phyloP scores from a whole-genome alignment of 208 protist genomes.

The Crithidia thermophila region DNA sequence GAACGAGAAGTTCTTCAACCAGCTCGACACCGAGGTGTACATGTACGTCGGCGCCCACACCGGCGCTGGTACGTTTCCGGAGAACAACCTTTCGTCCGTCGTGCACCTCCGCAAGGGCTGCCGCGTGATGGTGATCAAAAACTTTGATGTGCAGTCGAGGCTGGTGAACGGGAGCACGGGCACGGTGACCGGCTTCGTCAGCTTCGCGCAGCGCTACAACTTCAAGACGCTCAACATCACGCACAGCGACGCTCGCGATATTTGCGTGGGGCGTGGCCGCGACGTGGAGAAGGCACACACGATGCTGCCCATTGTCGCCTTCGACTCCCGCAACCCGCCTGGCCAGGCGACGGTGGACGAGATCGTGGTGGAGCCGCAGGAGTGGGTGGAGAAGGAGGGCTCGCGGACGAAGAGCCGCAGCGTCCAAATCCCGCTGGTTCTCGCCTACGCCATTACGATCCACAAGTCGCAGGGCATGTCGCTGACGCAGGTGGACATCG shows the following conservation, averaged over 20 bases:
- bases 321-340: constrained; percentile 35
- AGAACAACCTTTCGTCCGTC: constrained; percentile 29
- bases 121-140: constrained; percentile 90
- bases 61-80: constrained; percentile 47
- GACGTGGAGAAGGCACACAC: constrained; percentile 30
- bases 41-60: constrained; percentile 55
- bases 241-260: constrained; percentile 7
- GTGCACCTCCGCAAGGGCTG: constrained; percentile 74
- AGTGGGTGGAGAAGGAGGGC: constrained; percentile 71
- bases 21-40: constrained; percentile 52
- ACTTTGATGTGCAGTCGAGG: constrained; percentile 55
- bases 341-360: constrained; percentile 28
- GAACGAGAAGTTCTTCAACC: constrained; percentile 63
- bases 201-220: constrained; percentile 33
- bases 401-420: constrained; percentile 44
- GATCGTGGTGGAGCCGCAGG: constrained; percentile 77
- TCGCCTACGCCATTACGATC: constrained; percentile 96
- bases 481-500: constrained; percentile 81
- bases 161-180: constrained; percentile 89
- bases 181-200: constrained; percentile 70
- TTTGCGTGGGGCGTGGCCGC: constrained; percentile 35
- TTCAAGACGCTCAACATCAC: constrained; percentile 42
- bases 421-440: constrained; percentile 92
- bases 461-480: constrained; percentile 97
- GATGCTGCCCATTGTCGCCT: constrained; percentile 66